phyloP scores from a whole-genome alignment of 352 stramenopile species.

The Globisporangium acanthophoron region DNA sequence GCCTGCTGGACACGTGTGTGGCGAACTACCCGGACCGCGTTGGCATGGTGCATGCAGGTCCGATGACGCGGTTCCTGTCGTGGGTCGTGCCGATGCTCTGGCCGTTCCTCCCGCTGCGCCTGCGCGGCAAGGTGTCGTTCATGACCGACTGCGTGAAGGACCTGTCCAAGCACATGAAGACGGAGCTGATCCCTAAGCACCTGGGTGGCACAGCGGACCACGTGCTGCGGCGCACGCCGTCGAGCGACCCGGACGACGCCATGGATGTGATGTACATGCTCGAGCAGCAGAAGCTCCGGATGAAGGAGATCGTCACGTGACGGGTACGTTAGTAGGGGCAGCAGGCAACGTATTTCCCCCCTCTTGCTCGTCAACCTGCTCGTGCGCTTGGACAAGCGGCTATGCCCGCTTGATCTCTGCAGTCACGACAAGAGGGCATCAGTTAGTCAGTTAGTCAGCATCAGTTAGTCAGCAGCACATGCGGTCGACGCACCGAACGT shows the following conservation, averaged over 20 bases:
- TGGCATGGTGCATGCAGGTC: conserved; percentile 48
- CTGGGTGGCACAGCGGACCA: conserved; percentile 41
- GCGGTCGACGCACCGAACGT: conserved; percentile 51
- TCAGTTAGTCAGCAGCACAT: neutral
- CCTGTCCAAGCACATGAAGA: conserved; percentile 53
- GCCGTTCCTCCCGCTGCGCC: conserved; percentile 44
- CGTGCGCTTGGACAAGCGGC: neutral
- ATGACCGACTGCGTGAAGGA: conserved; percentile 51
- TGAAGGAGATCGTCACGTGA: conserved; percentile 21
- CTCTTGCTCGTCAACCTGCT: neutral
- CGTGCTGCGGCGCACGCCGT: conserved; percentile 21
- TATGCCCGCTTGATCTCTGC: conserved; percentile 60
- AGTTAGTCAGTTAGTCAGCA: neutral
- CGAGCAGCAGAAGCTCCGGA: conserved; percentile 40
- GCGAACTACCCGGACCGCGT: conserved; percentile 66
- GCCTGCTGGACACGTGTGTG: conserved; percentile 53
- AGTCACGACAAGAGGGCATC: neutral
- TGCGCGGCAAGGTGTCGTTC: conserved; percentile 55
- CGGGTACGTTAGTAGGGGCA: too few species aligned
- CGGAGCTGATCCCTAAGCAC: conserved; percentile 45
- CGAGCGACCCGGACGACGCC: conserved; percentile 14
- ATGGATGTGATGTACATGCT: conserved; percentile 61
- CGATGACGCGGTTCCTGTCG: conserved; percentile 52
- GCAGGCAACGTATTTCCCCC: too few species aligned
- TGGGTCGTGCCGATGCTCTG: conserved; percentile 45